These are phyloP conservation scores for Tagetes erecta DNA, from an alignment of 129 eudicot genomes.

Conservation along the genomic window DNA sequence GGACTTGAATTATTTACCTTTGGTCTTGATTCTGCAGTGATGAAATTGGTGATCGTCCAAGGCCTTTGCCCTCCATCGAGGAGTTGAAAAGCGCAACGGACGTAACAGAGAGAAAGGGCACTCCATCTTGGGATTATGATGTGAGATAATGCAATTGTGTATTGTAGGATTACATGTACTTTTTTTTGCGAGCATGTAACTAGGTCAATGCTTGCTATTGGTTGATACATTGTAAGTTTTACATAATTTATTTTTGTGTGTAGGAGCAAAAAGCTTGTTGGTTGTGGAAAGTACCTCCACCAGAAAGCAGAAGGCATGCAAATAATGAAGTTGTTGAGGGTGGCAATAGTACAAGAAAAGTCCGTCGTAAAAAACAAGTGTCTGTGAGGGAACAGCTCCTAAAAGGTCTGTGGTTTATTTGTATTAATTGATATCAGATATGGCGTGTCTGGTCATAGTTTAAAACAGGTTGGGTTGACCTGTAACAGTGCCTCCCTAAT, in stretches of 20 bases:
- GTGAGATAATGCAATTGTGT: constrained; percentile 45
- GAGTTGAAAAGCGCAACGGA: constrained; percentile 68
- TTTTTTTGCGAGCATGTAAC: neutral
- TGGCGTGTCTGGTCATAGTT: neutral
- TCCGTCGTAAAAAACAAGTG: constrained; percentile 43
- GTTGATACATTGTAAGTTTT: neutral
- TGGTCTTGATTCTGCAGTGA: constrained; percentile 41
- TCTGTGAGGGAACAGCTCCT: constrained; percentile 56
- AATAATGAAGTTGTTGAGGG: constrained; percentile 29
- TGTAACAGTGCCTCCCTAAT: neutral
- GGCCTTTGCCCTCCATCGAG: constrained; percentile 53
- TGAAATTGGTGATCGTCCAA: constrained; percentile 72
- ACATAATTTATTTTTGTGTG: neutral
- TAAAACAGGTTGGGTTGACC: neutral
- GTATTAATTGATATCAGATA: neutral
- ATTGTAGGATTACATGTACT: constrained; percentile 21
- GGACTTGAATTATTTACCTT: neutral
- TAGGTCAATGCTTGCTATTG: neutral
- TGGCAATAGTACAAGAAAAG: constrained; percentile 41
- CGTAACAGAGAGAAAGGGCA: constrained; percentile 53
- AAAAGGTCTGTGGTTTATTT: constrained; percentile 48
- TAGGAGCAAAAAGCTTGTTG: constrained; percentile 55
- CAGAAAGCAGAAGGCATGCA: constrained; percentile 56
- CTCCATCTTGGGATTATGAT: constrained; percentile 82
- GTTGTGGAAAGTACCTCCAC: constrained; percentile 70